Base-by-base conservation (phyloP, 306 rosid species). In the Castanea sativa region DNA sequence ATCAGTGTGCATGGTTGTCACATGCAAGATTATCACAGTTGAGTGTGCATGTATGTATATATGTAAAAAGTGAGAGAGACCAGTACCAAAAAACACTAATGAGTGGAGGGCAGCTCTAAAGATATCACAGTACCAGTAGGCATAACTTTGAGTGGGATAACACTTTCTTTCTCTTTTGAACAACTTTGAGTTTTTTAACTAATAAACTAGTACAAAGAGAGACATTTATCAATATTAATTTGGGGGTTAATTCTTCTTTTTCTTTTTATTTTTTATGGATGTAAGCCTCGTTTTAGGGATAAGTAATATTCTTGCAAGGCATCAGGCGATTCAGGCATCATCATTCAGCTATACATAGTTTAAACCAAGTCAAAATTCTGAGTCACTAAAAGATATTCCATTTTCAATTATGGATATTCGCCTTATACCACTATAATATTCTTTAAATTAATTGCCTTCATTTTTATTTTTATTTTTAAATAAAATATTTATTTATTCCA, bases 31-130 rank as follows among this genome's bases (percentile, higher is more conserved):
- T 38, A 55, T 13, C 68, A 64, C 23, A 23, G 56, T 69, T 72
- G 56, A 11, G 52, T 57, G 69, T 51, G 55, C n/a, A 16, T 55
- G 6, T 55, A 30, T 63, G 15, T 25, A 13, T 18, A 10, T 10
- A 7, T 41, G 45, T 41, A 8, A 41, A 38, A 41, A 53, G 49
- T 3, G 19, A 43, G 32, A 70, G 3, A n/a, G 43, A 11, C 20
- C 13, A 13, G 2, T 3, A 65, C 29, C 32, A 56, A 10, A 33
- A 74, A 55, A 73, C 8, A 58, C 12, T 7, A 18, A 72, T 3
- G 45, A 45, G 58, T 82, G 79, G 84, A 55, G 4, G 52, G 74
- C 77, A 69, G 52, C 81, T 69, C 71, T 79, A 33, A 79, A 74
- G 71, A 14, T 68, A 25, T 43, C 49, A 68, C 76, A 38, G 45